These are phyloP conservation scores for Tetrahymena thermophila DNA, from an alignment of 73 alveolate species.

Conservation along the genomic window DNA sequence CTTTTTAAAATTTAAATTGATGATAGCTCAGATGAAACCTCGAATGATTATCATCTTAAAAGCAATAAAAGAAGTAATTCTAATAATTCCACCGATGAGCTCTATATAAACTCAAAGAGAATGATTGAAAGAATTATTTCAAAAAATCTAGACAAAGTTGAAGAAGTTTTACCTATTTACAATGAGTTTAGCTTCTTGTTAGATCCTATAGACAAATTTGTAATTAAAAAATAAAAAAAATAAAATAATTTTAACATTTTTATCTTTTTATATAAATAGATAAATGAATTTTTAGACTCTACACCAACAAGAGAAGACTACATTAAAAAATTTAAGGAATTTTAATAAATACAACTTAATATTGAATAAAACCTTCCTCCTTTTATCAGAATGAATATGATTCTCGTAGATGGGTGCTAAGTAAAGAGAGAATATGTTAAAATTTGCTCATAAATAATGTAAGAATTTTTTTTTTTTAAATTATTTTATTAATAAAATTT, in stretches of 20 bases:
- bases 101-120: slow-evolving; percentile 4
- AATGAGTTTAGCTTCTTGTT: slow-evolving; percentile 62
- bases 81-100: background rate
- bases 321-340: slow-evolving; percentile 46
- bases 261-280: background rate
- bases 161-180: slow-evolving; percentile 52
- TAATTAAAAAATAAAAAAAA: slow-evolving; percentile 19
- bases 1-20: slow-evolving; percentile 73
- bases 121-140: slow-evolving; percentile 58
- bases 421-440: slow-evolving; percentile 60
- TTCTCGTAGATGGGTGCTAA: slow-evolving; percentile 72
- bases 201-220: slow-evolving; percentile 48
- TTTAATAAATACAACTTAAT: slow-evolving; percentile 42
- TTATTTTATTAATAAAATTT: background rate
- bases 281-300: background rate
- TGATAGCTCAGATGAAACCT: slow-evolving; percentile 63
- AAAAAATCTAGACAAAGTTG: slow-evolving; percentile 55
- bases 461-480: background rate
- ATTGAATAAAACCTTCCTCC: slow-evolving; percentile 72
- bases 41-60: slow-evolving; percentile 41
- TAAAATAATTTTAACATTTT: background rate
- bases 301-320: slow-evolving; percentile 62
- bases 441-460: slow-evolving; percentile 62
- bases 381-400: slow-evolving; percentile 77
- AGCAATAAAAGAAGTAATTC: slow-evolving; percentile 45